Evolutionary conservation across 768 basidiomycete species (phyloP).

Genomic region (Naganishia kalamii): DNA sequence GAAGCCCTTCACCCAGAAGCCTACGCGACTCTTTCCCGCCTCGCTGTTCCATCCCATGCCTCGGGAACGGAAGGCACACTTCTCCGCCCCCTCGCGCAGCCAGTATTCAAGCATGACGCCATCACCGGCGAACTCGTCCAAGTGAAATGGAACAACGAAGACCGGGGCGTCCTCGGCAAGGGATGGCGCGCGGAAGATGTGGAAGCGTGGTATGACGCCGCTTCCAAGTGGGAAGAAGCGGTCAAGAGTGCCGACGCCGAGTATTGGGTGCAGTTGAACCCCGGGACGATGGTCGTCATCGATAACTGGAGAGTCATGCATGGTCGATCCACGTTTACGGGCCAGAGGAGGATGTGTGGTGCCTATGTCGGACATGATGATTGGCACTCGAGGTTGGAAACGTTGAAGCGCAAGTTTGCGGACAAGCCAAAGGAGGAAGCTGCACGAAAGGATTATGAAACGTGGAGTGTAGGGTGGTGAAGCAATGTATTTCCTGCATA

Average conservation of each 20-base stretch:
- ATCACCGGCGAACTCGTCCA: constrained; percentile 60
- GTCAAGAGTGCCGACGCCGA: constrained; percentile 75
- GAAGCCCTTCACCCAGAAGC: constrained; percentile 64
- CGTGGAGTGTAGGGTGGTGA: constrained; percentile 30
- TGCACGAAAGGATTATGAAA: constrained; percentile 21
- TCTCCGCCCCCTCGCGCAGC: constrained; percentile 55
- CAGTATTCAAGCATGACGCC: constrained; percentile 64
- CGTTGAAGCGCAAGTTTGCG: constrained; percentile 29
- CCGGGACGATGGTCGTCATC: constrained; percentile 79
- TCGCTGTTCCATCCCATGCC: constrained; percentile 75
- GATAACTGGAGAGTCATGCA: constrained; percentile 93
- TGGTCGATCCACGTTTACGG: constrained; percentile 83
- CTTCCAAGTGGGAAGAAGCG: constrained; percentile 67
- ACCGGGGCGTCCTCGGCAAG: constrained; percentile 68
- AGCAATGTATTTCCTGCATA: neutral
- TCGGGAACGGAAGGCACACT: constrained; percentile 62
- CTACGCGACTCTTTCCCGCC: constrained; percentile 62
- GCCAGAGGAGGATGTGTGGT: constrained; percentile 85
- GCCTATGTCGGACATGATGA: constrained; percentile 92
- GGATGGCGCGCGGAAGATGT: constrained; percentile 54
- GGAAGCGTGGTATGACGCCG: constrained; percentile 80
- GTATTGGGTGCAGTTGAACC: constrained; percentile 82
- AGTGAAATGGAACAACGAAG: constrained; percentile 91
- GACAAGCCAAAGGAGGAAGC: constrained; percentile 14
- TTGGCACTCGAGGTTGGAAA: constrained; percentile 64